Evolutionary conservation across 2,329 filamentous ascomycete species (phyloP), one percentile per base, ranked within the genome.

Genomic region (Sclerotinia glacialis): DNA sequence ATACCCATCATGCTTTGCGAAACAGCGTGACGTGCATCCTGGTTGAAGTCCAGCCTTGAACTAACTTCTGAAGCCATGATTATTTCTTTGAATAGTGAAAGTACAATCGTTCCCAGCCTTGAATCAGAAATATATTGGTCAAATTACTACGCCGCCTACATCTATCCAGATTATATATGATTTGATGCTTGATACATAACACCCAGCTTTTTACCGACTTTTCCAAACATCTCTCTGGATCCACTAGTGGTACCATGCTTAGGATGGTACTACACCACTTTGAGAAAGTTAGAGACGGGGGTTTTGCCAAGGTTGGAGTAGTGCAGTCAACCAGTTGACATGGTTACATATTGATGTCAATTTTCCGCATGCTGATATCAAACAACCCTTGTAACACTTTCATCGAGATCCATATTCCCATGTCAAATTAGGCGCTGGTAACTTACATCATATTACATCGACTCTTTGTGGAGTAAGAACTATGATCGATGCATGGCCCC

Each of bases 261-360:
- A 18, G 40, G 21, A 34, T 34, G 11, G 12, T 34, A 8, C 6
- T 47, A 34, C 42, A 59, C 21, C 16, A 14, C 12, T 47, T 34
- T 5, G 47, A 34, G 42, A 2, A 34, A 9, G 21, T n/a, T 47
- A 28, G 28, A 34, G 56, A 11, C 16, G 56, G 56, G 21, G 16
- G 6, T 34, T 47, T 59, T 59, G 28, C 56, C 34, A 56, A 26
- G 34, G 14, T 40, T 26, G 53, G 21, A 47, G 56, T 59, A 9
- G 55, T 2, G 31, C 55, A 46, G 21, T 14, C 23, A 42, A 59
- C 5, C 3, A 34, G 23, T 59, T 28, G 23, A 12, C 11, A n/a
- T 31, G 26, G 11, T 46, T 16, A 34, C 55, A 9, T 26, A 46
- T 46, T 46, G 40, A 46, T 59, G 55, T 59, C 55, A 59, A 59